Evolutionary conservation across 164 flowering plant genomes (phyloP).

Genomic region (Vitis amurensis): DNA sequence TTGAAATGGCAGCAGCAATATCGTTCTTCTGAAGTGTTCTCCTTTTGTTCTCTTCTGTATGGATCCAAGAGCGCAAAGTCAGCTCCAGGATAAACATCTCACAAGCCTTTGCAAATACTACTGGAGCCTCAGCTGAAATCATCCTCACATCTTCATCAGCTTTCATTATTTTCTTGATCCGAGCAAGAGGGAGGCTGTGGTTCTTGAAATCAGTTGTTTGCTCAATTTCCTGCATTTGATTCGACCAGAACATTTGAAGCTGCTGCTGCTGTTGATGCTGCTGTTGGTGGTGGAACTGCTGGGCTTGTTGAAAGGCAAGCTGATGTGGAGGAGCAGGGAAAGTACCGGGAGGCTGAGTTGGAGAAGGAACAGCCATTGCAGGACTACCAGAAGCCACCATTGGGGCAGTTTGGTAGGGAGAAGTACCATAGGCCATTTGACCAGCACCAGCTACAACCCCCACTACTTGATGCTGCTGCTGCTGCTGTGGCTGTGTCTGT

Average conservation of each 20-base stretch:
- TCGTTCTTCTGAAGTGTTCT: constrained; percentile 55
- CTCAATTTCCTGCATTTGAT: constrained; percentile 50
- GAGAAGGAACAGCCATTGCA: constrained; percentile 23
- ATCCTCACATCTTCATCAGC: constrained; percentile 53
- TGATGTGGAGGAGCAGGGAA: constrained; percentile 34
- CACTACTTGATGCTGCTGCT: constrained; percentile 31
- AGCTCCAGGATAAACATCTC: constrained; percentile 58
- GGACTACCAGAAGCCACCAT: constrained; percentile 34
- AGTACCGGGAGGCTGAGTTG: constrained; percentile 26
- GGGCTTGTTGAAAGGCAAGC: constrained; percentile 39
- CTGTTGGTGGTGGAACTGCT: constrained; percentile 44
- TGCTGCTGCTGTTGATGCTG: constrained; percentile 50
- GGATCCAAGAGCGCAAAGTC: constrained; percentile 52
- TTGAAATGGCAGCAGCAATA: constrained; percentile 57
- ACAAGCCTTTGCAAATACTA: constrained; percentile 53
- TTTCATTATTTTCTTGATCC: constrained; percentile 52
- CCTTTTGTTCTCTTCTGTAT: constrained; percentile 54
- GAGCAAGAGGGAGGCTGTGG: constrained; percentile 49
- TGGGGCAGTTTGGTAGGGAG: constrained; percentile 27
- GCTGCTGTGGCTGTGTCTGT: constrained; percentile 29
- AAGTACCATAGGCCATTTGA: constrained; percentile 19
- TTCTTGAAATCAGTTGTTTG: constrained; percentile 45
- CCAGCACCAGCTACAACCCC: constrained; percentile 27
- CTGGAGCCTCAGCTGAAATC: constrained; percentile 61
- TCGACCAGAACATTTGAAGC: constrained; percentile 49